Evolutionary conservation across 169 alveolate genomes (phyloP).

Genomic region (Eimeria praecox): DNA sequence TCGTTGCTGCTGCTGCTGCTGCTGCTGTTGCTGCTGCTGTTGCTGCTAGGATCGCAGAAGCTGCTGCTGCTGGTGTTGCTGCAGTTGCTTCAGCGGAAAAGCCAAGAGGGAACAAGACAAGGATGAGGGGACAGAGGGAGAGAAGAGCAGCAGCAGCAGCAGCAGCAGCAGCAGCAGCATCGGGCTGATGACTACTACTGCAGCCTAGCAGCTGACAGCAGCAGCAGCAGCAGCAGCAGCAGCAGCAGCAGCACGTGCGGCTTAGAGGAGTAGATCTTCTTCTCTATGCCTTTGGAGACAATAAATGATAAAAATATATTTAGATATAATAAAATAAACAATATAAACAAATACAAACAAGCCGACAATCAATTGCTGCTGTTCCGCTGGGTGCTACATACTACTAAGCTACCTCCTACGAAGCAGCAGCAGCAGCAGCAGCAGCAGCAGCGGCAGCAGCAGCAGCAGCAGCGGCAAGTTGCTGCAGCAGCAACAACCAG

Average conservation of each 20-base stretch:
- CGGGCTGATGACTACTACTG: too few species aligned
- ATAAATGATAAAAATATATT: too few species aligned
- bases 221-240: too few species aligned
- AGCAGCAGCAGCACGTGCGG: too few species aligned
- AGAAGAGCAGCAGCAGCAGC: conserved; percentile 7
- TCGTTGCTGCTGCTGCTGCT: background rate
- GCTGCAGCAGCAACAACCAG: background rate
- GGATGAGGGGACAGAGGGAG: background rate
- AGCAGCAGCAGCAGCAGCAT: conserved; percentile 43
- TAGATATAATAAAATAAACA: background rate
- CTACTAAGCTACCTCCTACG: conserved; percentile 56
- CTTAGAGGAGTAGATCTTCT: too few species aligned
- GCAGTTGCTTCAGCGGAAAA: background rate
- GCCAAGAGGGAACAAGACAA: background rate
- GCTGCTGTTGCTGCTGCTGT: background rate
- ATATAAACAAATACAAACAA: background rate
- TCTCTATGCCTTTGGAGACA: background rate
- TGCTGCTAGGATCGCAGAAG: too few species aligned
- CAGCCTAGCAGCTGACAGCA: background rate
- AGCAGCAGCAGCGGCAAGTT: conserved; percentile 31
- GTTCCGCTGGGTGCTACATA: conserved; percentile 56
- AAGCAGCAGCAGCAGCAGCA: conserved; percentile 34
- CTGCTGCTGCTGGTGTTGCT: background rate
- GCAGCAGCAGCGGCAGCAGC: conserved; percentile 50
- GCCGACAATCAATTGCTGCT: background rate